Evolutionary conservation across 306 rosid species (phyloP), one percentile per base, ranked within the genome.

Genomic region (Nissolia schottii): DNA sequence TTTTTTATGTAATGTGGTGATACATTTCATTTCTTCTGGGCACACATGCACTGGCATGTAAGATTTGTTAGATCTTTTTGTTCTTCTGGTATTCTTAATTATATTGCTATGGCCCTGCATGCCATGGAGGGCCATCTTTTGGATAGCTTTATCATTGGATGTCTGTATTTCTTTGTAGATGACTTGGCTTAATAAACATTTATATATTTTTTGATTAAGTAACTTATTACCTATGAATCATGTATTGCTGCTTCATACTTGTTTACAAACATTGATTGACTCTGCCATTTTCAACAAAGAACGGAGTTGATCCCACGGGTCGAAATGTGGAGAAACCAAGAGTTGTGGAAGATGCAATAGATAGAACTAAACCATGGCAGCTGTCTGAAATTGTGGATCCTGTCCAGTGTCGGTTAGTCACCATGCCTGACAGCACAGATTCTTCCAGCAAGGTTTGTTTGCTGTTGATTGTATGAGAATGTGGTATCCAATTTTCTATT

Each of bases 341-440:
- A 78, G 67, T 60, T 4, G 79, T 76, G 35, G 96, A 86, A 43
- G 98, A 90, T 32, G 80, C 71, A 70, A 74, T 64, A 22, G 93
- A 87, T 60, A 88, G 90, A 79, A 49, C 89, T 74, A 92, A 81
- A 64, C 71, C 86, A 63, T 92, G 96, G 96, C 92, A 88, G 78
- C 86, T 85, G 81, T 77, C 91, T 73, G 96, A 90, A 84, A 85
- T 92, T 85, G 80, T 81, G 79, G 93, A 92, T 77, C 73, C 91
- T 71, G 86, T 14, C 77, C 90, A 87, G 60, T 92, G 89, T 75
- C 96, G 85, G 75, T 70, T 82, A 70, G 92, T 81, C 76, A 79
- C 82, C 84, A 70, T 92, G 91, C 96, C 98, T 45, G 96, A 88
- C 84, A 84, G 70, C 67, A 73, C 88, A 6, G 96, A 88, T 81